phyloP scores from a whole-genome alignment of 1,139 yeast genomes.

The Debaryomycetaceae sp. region DNA sequence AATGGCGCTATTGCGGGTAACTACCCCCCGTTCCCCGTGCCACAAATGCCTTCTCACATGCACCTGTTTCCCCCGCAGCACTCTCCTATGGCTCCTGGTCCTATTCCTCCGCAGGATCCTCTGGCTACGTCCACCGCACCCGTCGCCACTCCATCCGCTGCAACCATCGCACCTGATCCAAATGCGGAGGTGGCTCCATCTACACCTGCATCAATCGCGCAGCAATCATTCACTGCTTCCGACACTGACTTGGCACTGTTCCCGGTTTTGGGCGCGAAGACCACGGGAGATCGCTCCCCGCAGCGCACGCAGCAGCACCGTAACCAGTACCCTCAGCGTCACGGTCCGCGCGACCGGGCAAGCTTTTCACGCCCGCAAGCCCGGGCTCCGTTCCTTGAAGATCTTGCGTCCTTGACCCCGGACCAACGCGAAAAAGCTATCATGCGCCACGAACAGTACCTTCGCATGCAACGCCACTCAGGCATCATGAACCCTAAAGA shows the following conservation, averaged over 20 bases:
- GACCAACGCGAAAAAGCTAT: constrained; percentile 46
- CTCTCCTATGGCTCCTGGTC: neutral
- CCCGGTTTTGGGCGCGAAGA: constrained; percentile 42
- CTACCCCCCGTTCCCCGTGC: neutral
- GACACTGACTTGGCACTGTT: constrained; percentile 30
- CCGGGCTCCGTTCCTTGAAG: constrained; percentile 17
- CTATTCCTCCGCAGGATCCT: neutral
- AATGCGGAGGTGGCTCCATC: too few relatives aligned
- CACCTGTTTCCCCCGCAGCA: neutral
- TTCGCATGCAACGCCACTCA: constrained; percentile 69
- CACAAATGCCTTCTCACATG: neutral
- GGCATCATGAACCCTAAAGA: constrained; percentile 97
- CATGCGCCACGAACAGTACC: constrained; percentile 68
- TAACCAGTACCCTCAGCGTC: constrained; percentile 6
- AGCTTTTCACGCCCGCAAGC: constrained; percentile 5
- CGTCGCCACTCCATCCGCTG: neutral
- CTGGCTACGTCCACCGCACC: neutral
- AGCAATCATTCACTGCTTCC: neutral
- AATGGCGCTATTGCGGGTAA: neutral
- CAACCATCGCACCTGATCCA: too few relatives aligned
- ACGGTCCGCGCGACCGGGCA: constrained; percentile 4
- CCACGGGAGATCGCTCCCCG: constrained; percentile 7
- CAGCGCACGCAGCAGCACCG: constrained; percentile 7
- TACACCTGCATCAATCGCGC: too few relatives aligned
- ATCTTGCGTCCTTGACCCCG: constrained; percentile 26